Conservation (phyloP, 2,329 filamentous ascomycete genomes). For the Celoporthe dispersa region DNA sequence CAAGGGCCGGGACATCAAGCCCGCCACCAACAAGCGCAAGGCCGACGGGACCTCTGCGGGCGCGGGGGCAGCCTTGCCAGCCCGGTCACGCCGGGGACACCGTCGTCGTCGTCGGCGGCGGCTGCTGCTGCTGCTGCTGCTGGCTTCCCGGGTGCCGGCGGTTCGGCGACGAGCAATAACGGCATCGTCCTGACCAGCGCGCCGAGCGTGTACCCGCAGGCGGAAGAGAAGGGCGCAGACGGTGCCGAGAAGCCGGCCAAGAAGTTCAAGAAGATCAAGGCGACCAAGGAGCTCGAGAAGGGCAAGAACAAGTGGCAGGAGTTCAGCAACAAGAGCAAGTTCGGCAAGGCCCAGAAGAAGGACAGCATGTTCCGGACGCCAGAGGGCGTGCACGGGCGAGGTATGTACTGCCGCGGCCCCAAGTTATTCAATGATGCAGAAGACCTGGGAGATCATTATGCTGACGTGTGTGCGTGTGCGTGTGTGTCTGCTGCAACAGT, state of each 20-base stretch:
- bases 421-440: background rate
- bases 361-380: constrained; percentile 97
- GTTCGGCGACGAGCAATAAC: constrained; percentile 41
- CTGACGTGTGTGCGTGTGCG: constrained; percentile 36
- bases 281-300: constrained; percentile 87
- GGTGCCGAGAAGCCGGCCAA: constrained; percentile 74
- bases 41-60: constrained; percentile 65
- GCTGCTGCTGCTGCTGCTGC: constrained; percentile 55
- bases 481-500: constrained; percentile 56
- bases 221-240: constrained; percentile 69
- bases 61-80: constrained; percentile 32
- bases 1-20: constrained; percentile 80
- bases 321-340: constrained; percentile 79
- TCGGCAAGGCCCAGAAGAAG: constrained; percentile 73
- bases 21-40: constrained; percentile 81
- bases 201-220: constrained; percentile 59
- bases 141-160: constrained; percentile 10
- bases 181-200: constrained; percentile 60
- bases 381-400: constrained; percentile 83
- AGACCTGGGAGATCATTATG: constrained; percentile 1
- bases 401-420: constrained; percentile 52
- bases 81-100: constrained; percentile 22
- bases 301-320: constrained; percentile 95
- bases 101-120: constrained; percentile 45
- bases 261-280: constrained; percentile 88